phyloP scores from a whole-genome alignment of 176 grass and related monocot species.

The Carex littledalei region DNA sequence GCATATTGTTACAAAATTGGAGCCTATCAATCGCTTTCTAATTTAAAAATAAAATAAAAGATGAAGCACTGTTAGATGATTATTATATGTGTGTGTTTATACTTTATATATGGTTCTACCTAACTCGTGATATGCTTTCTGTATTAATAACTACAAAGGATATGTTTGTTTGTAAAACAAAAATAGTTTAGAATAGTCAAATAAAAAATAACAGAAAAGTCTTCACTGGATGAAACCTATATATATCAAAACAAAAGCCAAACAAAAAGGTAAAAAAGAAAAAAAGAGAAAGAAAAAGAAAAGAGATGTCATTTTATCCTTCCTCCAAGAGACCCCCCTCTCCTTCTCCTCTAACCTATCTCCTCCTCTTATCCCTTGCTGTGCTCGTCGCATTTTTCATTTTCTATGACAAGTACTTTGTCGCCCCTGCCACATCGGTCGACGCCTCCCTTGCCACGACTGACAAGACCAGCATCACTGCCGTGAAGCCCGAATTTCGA shows the following conservation, averaged over 20 bases:
- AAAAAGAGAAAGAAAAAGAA: not conserved
- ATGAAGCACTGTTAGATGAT: not conserved
- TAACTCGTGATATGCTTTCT: too few relatives aligned
- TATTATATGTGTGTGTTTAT: too few relatives aligned
- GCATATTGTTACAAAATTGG: too few relatives aligned
- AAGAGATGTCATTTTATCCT: not conserved
- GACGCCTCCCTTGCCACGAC: not conserved
- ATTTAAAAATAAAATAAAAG: not conserved
- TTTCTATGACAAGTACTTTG: not conserved
- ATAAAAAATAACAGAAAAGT: too few relatives aligned
- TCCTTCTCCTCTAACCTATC: not conserved
- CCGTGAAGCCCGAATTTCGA: constrained; percentile 11
- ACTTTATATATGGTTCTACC: too few relatives aligned
- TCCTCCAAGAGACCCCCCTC: not conserved
- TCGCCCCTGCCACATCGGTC: not conserved
- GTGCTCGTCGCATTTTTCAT: not conserved
- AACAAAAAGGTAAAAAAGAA: not conserved
- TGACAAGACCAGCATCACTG: not conserved
- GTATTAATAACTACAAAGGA: too few relatives aligned
- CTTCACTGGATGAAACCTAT: not conserved
- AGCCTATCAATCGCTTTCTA: not conserved
- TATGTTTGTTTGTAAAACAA: too few relatives aligned
- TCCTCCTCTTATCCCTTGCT: not conserved
- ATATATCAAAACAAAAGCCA: not conserved
- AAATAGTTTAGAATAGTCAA: too few relatives aligned